These are phyloP conservation scores for Aspergillus hancockii DNA, from an alignment of 495 filamentous ascomycete genomes.

Conservation along the genomic window DNA sequence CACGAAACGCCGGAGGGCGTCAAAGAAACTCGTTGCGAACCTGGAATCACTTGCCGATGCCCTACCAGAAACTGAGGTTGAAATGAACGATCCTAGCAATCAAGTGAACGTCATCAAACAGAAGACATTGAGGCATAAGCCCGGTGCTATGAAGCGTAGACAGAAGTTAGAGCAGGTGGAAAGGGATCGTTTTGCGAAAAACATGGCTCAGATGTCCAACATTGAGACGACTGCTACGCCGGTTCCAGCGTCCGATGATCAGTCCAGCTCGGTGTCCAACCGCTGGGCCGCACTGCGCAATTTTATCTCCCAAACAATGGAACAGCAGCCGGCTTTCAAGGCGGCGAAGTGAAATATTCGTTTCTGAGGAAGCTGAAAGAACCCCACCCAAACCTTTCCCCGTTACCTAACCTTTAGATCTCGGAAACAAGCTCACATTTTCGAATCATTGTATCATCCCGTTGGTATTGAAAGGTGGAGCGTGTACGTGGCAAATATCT, in stretches of 20 bases:
- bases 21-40: slow-evolving; percentile 75
- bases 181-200: slow-evolving; percentile 77
- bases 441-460: neutral
- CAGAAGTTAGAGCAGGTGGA: slow-evolving; percentile 76
- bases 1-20: slow-evolving; percentile 63
- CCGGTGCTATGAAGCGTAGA: slow-evolving; percentile 80
- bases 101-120: slow-evolving; percentile 58
- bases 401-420: neutral
- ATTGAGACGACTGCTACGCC: slow-evolving; percentile 25
- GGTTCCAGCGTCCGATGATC: slow-evolving; percentile 16
- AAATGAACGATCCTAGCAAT: slow-evolving; percentile 33
- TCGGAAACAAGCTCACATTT: neutral
- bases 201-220: slow-evolving; percentile 64
- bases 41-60: slow-evolving; percentile 77
- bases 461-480: neutral
- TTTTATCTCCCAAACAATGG: slow-evolving; percentile 73
- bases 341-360: slow-evolving; percentile 27
- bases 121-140: slow-evolving; percentile 68
- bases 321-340: slow-evolving; percentile 67
- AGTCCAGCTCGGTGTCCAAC: slow-evolving; percentile 47
- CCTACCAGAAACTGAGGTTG: slow-evolving; percentile 58
- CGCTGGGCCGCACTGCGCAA: slow-evolving; percentile 68
- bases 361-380: neutral
- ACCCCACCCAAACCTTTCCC: neutral
- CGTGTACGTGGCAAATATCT: neutral